These are phyloP conservation scores for Rhizophora mangle DNA, from an alignment of 345 rosid genomes.

Conservation along the genomic window DNA sequence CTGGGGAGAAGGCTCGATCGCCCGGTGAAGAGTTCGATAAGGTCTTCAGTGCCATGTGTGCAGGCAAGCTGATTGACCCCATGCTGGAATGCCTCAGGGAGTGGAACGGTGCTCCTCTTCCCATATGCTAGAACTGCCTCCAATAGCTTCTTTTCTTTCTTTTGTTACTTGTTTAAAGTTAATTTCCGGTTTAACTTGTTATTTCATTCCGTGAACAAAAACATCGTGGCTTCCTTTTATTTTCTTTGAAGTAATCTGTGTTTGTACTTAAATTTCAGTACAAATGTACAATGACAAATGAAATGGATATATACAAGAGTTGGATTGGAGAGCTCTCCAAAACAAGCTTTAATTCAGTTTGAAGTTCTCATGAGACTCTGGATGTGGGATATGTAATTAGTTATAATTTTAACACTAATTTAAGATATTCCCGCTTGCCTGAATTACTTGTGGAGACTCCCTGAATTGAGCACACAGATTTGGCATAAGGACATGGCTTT, in stretches of 20 bases:
- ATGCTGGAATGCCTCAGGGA: conserved; percentile 28
- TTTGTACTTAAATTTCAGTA: neutral
- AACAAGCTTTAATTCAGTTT: neutral
- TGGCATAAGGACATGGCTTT: neutral
- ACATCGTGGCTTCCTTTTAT: no score
- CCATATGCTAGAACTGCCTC: conserved; percentile 10
- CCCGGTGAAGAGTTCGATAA: conserved; percentile 33
- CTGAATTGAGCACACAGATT: neutral
- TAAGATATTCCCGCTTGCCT: neutral
- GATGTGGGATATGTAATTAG: neutral
- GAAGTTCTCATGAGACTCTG: no score
- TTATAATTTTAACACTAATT: no score
- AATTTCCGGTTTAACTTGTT: neutral
- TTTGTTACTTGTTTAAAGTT: neutral
- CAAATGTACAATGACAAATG: neutral
- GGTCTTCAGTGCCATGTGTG: conserved; percentile 29
- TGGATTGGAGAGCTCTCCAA: neutral
- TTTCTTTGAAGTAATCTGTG: neutral
- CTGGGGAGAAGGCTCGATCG: conserved; percentile 23
- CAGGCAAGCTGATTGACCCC: conserved; percentile 30
- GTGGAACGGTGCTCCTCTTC: conserved; percentile 33
- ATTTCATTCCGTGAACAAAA: neutral
- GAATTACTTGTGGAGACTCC: no score
- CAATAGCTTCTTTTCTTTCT: neutral
- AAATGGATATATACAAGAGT: neutral